phyloP scores from a whole-genome alignment of 148 eudicot species.

The Camellia sinensis region DNA sequence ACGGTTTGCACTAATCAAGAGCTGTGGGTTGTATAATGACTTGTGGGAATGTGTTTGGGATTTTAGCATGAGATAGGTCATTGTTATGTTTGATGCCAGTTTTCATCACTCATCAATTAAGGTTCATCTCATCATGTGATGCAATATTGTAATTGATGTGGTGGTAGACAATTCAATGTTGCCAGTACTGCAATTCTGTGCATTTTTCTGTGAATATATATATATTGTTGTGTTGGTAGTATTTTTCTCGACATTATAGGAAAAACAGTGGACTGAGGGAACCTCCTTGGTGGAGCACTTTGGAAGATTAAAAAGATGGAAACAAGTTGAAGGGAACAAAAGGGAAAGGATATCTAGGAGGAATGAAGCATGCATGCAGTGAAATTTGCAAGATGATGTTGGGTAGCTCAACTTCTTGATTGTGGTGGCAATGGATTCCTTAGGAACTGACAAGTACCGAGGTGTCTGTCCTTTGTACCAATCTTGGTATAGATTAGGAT shows the following conservation, averaged over 20 bases:
- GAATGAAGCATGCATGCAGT: background rate
- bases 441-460: background rate
- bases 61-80: background rate
- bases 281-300: background rate
- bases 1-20: slow-evolving; percentile 20
- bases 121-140: background rate
- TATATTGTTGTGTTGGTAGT: too few species aligned
- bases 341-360: background rate
- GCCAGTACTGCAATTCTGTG: too few species aligned
- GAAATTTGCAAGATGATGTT: background rate
- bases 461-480: background rate
- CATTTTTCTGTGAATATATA: too few species aligned
- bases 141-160: background rate
- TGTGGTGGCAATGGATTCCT: background rate
- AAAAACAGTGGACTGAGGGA: background rate
- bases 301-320: background rate
- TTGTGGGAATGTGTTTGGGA: background rate
- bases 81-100: background rate
- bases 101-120: background rate
- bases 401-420: background rate
- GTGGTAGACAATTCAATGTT: background rate
- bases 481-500: too few species aligned
- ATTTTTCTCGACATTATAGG: background rate
- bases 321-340: background rate
- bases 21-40: background rate